Base-by-base conservation (phyloP, 129 eudicot species). In the Pseudognaphalium luteoalbum region DNA sequence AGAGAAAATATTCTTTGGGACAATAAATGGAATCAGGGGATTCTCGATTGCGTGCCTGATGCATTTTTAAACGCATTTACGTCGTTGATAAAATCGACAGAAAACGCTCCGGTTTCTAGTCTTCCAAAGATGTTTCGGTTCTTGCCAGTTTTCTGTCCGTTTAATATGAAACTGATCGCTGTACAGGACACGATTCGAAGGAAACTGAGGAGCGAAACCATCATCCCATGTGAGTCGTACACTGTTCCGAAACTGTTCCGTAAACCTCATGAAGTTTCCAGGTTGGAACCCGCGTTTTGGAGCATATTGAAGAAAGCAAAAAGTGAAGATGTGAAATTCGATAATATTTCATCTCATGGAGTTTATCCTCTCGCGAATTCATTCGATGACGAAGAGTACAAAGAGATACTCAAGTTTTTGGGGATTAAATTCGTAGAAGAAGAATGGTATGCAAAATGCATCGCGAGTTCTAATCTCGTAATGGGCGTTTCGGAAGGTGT, bases 281-380 rank as follows among this genome's bases (percentile, higher is more conserved):
- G 95, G 80, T 29, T 89, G 25, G 30, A 74, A 64, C 85, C 87
- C 17, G 68, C 66, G 4, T 89, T 86, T 59, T 86, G 89, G 87
- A 76, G 71, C 22, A 75, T 89, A 14, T 41, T 86, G 72, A 69
- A 15, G 1, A 73, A 2, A 44, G 86, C 89, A 4, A 76, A 73
- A 63, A 74, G 56, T 2, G 60, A 82, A 72, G 87, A 88, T 2
- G 83, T 85, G 54, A 70, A 35, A 15, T 70, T 89, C 34, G 11
- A 34, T 6, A 81, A 78, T 34, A 81, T 86, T 51, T 82, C 91
- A 50, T 84, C 95, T 9, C 87, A 86, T 19, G 96, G 88, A 15
- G 70, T 56, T 12, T 79, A 84, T 83, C 34, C 86, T 14, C 68
- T 89, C 3, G 15, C 66, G n/a, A 77, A 80, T 66, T 83, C 83